Percentiles rank a stretch among this genome's conserved stretches.
These are phyloP conservation scores for Ambrosia hybrid DNA, from an alignment of 140 eudicot genomes.

Conservation along the genomic window DNA sequence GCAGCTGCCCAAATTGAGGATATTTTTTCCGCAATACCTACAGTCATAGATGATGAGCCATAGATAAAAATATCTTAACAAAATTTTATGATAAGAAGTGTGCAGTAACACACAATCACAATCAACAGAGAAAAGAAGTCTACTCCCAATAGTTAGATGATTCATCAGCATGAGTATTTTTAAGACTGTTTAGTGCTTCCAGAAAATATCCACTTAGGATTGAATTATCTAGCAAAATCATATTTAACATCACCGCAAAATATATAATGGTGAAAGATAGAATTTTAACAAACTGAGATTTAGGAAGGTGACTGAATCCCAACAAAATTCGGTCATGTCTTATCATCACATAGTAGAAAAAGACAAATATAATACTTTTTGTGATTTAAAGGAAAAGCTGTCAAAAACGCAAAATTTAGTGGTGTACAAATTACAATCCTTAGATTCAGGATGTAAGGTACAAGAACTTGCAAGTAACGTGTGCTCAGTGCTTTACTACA, in stretches of 20 bases:
- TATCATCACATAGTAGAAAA: neutral
- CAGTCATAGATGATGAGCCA: conserved; percentile 21
- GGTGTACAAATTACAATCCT: neutral
- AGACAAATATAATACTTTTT: neutral
- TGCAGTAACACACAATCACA: no score
- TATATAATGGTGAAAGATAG: no score
- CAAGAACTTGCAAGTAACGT: conserved; percentile 4
- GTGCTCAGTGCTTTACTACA: conserved; percentile 11
- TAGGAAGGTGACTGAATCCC: no score
- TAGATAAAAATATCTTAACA: neutral
- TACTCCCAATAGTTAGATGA: no score
- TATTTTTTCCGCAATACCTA: conserved; percentile 89
- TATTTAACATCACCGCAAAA: no score
- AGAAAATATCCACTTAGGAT: no score
- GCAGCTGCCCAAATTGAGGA: conserved; percentile 97
- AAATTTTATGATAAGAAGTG: neutral
- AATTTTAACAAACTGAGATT: no score
- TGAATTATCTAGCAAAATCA: no score
- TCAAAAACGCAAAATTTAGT: neutral
- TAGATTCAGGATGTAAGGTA: neutral
- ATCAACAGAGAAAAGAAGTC: no score
- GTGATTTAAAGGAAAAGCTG: neutral
- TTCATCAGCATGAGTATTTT: no score
- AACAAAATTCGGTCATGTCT: neutral
- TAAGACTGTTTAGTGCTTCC: no score